Conservation (phyloP, 495 filamentous ascomycete genomes). For the Clavariopsis aquatica region DNA sequence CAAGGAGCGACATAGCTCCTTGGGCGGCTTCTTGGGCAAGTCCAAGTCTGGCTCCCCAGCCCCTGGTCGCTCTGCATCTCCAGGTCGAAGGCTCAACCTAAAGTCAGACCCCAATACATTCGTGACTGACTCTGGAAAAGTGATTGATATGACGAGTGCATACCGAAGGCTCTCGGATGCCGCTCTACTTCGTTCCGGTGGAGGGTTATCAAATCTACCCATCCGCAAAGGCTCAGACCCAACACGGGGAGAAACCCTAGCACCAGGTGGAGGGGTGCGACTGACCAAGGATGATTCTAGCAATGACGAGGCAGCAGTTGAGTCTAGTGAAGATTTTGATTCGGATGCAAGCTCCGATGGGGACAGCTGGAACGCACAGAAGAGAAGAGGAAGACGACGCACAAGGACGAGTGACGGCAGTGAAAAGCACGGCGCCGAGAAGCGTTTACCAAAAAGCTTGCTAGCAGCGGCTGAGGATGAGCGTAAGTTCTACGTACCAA, state of each 20-base stretch:
- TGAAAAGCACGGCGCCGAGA: constrained; percentile 37
- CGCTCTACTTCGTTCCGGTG: constrained; percentile 57
- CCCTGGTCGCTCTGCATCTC: constrained; percentile 62
- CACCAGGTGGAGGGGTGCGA: constrained; percentile 57
- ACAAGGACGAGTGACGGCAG: constrained; percentile 22
- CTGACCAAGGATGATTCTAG: constrained; percentile 71
- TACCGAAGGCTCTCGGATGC: constrained; percentile 69
- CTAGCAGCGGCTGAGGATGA: constrained; percentile 76
- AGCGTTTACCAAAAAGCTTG: constrained; percentile 53
- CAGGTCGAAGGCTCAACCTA: constrained; percentile 49
- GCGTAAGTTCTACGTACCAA: constrained; percentile 56
- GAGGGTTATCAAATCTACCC: constrained; percentile 56
- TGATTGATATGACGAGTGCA: constrained; percentile 59
- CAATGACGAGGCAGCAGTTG: constrained; percentile 58
- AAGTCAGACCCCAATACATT: constrained; percentile 47
- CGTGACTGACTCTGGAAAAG: constrained; percentile 54
- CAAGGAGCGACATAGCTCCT: constrained; percentile 51
- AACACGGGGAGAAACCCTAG: constrained; percentile 42
- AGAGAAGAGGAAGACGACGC: constrained; percentile 47
- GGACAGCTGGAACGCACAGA: constrained; percentile 41
- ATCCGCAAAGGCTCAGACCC: constrained; percentile 44
- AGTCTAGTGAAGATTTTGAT: constrained; percentile 40
- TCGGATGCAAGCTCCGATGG: constrained; percentile 52
- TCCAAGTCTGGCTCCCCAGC: constrained; percentile 63
- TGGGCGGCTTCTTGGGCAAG: constrained; percentile 49